Evolutionary conservation across 345 rosid species (phyloP), one percentile per base, ranked within the genome.

Genomic region (Luvunga scandens): DNA sequence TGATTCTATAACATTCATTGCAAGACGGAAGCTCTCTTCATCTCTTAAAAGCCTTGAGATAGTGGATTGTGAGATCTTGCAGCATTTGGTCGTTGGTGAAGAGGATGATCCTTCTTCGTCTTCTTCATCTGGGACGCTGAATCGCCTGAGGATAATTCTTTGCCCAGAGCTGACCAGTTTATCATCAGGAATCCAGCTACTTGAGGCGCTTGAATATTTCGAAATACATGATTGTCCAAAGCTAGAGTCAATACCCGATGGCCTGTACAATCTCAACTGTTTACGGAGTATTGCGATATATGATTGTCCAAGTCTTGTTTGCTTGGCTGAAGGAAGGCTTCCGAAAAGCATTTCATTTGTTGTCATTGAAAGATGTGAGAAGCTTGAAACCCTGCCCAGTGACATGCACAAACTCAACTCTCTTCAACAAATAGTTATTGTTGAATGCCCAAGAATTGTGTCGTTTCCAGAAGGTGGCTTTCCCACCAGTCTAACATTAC

Each of bases 331-430:
- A 30, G 2, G 1, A 30, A 30, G 31, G 31, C 31, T 30, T 30
- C 31, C 2, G 2, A 2, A 30, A 30, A 30, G 31, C 31, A 30
- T 30, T 30, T 30, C 31, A 30, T 1, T 1, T 30, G 31, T 30
- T 30, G 31, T 30, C 31, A 30, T 30, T 30, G 31, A 30, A 30
- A 30, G 39, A 7, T 3, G 76, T 38, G 24, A 59, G 66, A 59
- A 59, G n/a, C 34, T 73, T 22, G 6, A 18, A 59, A 56, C 67
- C 53, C 10, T 73, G 4, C 76, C 76, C 7, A 12, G 2, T 6
- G n/a, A 27, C 55, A 24, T 73, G 76, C 53, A 60, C 36, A 73
- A 38, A 10, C 50, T 73, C 76, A 73, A 14, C 36, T 59, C 18
- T 24, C 76, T 73, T 60, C 56, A 16, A 16, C 0, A 0, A 3